Evolutionary conservation across 2,329 filamentous ascomycete species (phyloP).

Genomic region (Arthrobotrys sphaeroides): DNA sequence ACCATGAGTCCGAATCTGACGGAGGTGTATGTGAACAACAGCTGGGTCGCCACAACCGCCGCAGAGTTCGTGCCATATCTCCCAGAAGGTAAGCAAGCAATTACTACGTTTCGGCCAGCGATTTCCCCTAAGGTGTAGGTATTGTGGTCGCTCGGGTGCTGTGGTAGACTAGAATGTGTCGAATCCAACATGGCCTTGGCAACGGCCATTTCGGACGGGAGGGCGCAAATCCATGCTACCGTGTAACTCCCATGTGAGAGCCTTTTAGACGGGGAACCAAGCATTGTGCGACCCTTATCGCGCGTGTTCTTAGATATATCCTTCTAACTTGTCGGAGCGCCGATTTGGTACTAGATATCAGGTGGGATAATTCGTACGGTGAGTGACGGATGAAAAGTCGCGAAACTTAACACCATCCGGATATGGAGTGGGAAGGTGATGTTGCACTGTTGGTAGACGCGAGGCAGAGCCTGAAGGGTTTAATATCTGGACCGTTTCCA

Average conservation of each 20-base stretch:
- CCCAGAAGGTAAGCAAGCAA: slow-evolving; percentile 17
- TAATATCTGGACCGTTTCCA: no score
- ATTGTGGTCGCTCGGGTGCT: slow-evolving; percentile 5
- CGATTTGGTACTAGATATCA: no score
- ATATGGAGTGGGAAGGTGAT: no score
- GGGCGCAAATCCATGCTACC: slow-evolving; percentile 60
- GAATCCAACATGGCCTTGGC: slow-evolving; percentile 59
- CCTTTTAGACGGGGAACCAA: background rate
- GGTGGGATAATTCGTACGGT: no score
- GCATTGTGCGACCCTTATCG: no score
- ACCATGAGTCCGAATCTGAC: slow-evolving; percentile 22
- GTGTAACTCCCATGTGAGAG: slow-evolving; percentile 56
- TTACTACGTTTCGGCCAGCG: slow-evolving; percentile 1
- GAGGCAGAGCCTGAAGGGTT: no score
- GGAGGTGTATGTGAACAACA: slow-evolving; percentile 12
- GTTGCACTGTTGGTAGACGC: no score
- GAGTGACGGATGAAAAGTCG: no score
- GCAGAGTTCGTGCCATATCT: slow-evolving; percentile 7
- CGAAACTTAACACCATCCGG: no score
- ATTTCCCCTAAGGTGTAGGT: slow-evolving; percentile 20
- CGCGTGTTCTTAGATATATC: no score
- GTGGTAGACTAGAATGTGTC: background rate
- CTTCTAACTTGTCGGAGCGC: no score
- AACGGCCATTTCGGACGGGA: slow-evolving; percentile 59
- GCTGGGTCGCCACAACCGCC: background rate